Base-by-base conservation (phyloP, 2,329 filamentous ascomycete species). In the Ceratocystis ficicola region DNA sequence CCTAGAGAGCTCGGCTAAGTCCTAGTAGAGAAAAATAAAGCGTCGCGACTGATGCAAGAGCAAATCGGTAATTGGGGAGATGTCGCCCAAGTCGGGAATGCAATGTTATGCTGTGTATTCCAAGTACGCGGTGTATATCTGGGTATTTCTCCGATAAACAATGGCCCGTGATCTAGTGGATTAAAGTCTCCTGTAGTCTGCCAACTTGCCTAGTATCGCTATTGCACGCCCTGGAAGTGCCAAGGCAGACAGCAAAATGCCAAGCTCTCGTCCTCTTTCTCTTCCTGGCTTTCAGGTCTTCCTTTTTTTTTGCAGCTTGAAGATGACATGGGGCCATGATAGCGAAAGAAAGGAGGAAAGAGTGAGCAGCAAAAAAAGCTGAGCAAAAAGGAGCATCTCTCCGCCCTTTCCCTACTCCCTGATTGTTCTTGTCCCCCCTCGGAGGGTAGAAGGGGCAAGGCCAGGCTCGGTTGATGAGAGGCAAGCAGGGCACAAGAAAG, bases 221-320 rank as follows among this genome's bases (percentile, higher is more conserved):
- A 6, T 52, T 52, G 48, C 7, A 28, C 48, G 32, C 52, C 52
- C 52, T 59, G 52, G 30, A 36, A 32, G 28, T 32, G 52, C 52
- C 52, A 59, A 59, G 52, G 15, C 52, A 59, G n/a, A 30, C 15
- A 59, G n/a, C 41, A 20, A 62, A 62, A 62, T 44, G 22, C 60
- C 60, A 62, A 44, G 41, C 8, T 2, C 48, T 52, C 48, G 10
- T 52, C 48, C 48, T 52, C 48, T 25, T 52, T 20, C 32, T 12
- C 10, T 7, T 25, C 46, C 4, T 59, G 52, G 12, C 2, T 30
- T 17, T 30, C 20, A 36, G 28, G 28, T 15, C 52, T 32, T n/a
- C 52, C 22, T n/a, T 30, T 57, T 30, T 30, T 7, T 30, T 32
- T 59, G 5, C 28, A 22, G 52, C 52, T 32, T 36, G 28, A 60